These are phyloP conservation scores for Chlamydomonas sphaeroides DNA, from an alignment of 139 green algal genomes.

Conservation along the genomic window DNA sequence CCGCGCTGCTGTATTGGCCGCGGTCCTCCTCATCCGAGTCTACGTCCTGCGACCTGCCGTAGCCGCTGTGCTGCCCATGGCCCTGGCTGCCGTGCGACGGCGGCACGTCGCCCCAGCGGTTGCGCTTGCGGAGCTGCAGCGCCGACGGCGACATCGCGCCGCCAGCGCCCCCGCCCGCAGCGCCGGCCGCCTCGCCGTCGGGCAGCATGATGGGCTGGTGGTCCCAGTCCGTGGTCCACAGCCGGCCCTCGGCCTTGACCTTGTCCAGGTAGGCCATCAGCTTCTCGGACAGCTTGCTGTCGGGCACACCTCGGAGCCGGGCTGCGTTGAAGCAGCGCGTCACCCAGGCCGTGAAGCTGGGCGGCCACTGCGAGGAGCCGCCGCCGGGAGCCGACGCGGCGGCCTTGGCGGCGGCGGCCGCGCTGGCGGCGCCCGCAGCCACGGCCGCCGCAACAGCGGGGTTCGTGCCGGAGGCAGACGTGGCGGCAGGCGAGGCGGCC, in stretches of 20 bases:
- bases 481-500: background rate
- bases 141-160: background rate
- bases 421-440: background rate
- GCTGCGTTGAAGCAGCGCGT: constrained; percentile 57
- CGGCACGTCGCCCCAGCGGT: constrained; percentile 27
- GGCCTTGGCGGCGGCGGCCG: background rate
- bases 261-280: constrained; percentile 50
- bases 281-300: constrained; percentile 26
- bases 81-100: background rate
- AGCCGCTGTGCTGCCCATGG: background rate
- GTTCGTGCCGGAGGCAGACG: background rate
- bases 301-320: constrained; percentile 8
- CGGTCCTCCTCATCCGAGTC: constrained; percentile 23
- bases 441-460: background rate
- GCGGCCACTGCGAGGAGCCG: background rate
- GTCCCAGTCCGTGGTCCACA: constrained; percentile 56
- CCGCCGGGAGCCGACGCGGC: background rate
- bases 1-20: background rate
- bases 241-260: constrained; percentile 44
- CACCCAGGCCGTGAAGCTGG: constrained; percentile 44
- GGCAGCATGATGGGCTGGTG: constrained; percentile 27
- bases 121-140: constrained; percentile 36
- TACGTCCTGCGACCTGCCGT: constrained; percentile 5
- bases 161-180: background rate
- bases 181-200: background rate